Evolutionary conservation across 495 filamentous ascomycete species (phyloP), one percentile per base, ranked within the genome.

Genomic region (Aspergillus hancockii): DNA sequence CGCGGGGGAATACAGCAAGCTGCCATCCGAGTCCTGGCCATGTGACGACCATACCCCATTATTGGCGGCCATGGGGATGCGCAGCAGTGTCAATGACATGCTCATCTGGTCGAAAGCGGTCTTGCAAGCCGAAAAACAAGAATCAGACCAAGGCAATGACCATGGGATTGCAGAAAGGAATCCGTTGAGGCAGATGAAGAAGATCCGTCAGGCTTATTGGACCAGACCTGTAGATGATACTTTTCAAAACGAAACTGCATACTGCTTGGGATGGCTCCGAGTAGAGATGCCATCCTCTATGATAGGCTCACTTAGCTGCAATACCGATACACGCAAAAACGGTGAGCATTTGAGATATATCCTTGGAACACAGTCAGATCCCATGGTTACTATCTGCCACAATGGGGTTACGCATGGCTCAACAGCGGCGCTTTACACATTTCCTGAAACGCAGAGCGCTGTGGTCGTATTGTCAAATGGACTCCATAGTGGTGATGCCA

Each of bases 31-130:
- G 18, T 19, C 13, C 14, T 28, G 19, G 25, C 21, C 21, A 1
- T 49, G 46, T n/a, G 46, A 49, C 3, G n/a, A 49, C 9, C 19
- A 49, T 49, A 49, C 7, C 4, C 46, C 46, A 2, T 14, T 49
- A 6, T n/a, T 49, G 12, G 46, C 46, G n/a, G 46, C 25, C 46
- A 49, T 49, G 46, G 46, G 46, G 10, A 49, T 49, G 46, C 21
- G 46, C 46, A 28, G 21, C 46, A 23, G 21, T 22, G 12, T 49
- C 21, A 49, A 49, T 14, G 46, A 49, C 19, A 49, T 49, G 46
- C 46, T 49, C 4, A 23, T 28, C 21, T 49, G 46, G 46, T 22
- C 46, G 21, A 49, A 22, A 8, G 46, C 46, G 9, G 25, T 49
- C 25, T n/a, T 49, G 8, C 8, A 22, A 14, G 46, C 46, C 8